Base-by-base conservation (phyloP, 345 rosid species). In the Hirschfeldia incana region DNA sequence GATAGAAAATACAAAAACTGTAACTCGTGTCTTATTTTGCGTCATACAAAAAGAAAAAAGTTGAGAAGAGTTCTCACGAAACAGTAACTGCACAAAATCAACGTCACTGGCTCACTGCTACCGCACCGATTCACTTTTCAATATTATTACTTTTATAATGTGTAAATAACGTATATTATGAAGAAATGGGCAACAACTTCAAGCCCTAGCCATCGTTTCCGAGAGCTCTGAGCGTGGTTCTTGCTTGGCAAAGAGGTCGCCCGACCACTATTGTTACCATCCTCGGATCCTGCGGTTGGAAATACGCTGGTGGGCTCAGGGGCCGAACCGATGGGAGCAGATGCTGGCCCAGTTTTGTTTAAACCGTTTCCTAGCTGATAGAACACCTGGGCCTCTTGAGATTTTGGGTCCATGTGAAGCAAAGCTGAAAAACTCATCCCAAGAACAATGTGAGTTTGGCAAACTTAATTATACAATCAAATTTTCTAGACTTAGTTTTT, bases 351-450 rank as follows among this genome's bases (percentile, higher is more conserved):
- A 2, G 80, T 72, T 64, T 76, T 76, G 73, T 81, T 81, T 49
- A n/a, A 65, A 39, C 80, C 82, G 4, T 78, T 83, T 0, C 29
- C 81, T 65, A 87, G 64, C 65, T 86, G 90, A 69, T 86, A 85
- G 72, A 91, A 91, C 10, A 88, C 84, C 78, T 89, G 88, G 65
- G 95, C 93, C 42, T 91, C 90, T 34, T 89, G 85, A 44, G 95
- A 89, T n/a, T 85, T 86, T 2, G 95, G 91, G 65, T 85, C 85
- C 86, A 91, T 26, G 79, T 89, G 86, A 9, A 90, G 82, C 57
- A 89, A 88, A 37, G 82, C 91, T 87, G 72, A 68, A 80, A 74
- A 27, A 62, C 64, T 12, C 71, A 63, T 62, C 12, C 65, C 70
- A 36, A 60, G 26, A 30, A 5, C 16, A 30, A 2, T 32, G 57